phyloP scores from a whole-genome alignment of 208 protist genomes.

The Sergeia podlipaevii region DNA sequence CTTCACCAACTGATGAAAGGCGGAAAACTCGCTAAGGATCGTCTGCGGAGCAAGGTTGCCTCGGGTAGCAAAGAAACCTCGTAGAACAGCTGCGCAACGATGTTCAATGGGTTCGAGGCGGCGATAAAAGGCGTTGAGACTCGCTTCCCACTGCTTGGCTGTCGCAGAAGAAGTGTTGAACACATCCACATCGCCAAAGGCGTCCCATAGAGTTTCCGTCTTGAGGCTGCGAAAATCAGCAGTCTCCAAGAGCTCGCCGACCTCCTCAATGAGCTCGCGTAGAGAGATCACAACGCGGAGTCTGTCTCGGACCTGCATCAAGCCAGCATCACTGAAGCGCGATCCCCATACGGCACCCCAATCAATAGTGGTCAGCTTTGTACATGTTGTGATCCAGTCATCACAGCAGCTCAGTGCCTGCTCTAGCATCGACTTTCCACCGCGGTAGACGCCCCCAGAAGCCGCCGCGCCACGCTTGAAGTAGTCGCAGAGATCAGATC shows the following conservation, averaged over 20 bases:
- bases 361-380: slow-evolving; percentile 78
- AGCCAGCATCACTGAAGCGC: slow-evolving; percentile 52
- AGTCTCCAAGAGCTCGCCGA: slow-evolving; percentile 52
- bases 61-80: slow-evolving; percentile 66
- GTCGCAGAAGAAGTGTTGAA: slow-evolving; percentile 46
- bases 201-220: slow-evolving; percentile 74
- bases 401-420: slow-evolving; percentile 63
- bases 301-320: slow-evolving; percentile 45
- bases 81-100: slow-evolving; percentile 65
- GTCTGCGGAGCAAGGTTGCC: slow-evolving; percentile 76
- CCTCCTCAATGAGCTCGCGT: slow-evolving; percentile 70
- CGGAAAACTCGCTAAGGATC: slow-evolving; percentile 79
- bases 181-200: slow-evolving; percentile 64
- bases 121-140: slow-evolving; percentile 68
- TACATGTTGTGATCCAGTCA: slow-evolving; percentile 73
- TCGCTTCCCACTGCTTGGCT: slow-evolving; percentile 64
- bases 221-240: slow-evolving; percentile 48
- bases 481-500: slow-evolving; percentile 62
- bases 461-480: slow-evolving; percentile 35
- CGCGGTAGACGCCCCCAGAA: slow-evolving; percentile 49
- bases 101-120: slow-evolving; percentile 85
- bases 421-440: slow-evolving; percentile 49
- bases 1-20: slow-evolving; percentile 80
- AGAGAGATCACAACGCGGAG: slow-evolving; percentile 49
- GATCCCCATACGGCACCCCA: slow-evolving; percentile 61